Percentiles rank a stretch among this genome's conserved stretches.
These are phyloP conservation scores for Ustilago esculenta DNA, from an alignment of 1,284 basidiomycete species.

Conservation along the genomic window DNA sequence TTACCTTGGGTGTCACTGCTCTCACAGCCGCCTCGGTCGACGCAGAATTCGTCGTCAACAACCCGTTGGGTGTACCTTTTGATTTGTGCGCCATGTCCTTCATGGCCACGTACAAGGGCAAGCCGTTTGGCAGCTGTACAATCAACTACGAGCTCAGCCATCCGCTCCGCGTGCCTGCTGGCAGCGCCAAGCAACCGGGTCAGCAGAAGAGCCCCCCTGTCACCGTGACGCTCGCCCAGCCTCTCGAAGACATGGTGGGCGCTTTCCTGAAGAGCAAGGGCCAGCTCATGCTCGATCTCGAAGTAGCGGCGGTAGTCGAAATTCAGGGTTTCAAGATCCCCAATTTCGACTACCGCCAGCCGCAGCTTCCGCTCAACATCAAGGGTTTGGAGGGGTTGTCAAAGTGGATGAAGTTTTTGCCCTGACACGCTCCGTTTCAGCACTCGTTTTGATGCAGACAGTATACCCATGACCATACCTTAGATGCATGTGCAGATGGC, in stretches of 20 bases:
- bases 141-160: conserved; percentile 19
- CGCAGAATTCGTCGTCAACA: conserved; percentile 53
- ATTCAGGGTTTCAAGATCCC: conserved; percentile 54
- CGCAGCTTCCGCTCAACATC: conserved; percentile 47
- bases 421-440: no score
- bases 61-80: conserved; percentile 54
- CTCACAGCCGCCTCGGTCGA: conserved; percentile 50
- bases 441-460: no score
- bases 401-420: conserved; percentile 48
- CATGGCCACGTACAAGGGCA: conserved; percentile 47
- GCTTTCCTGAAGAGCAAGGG: conserved; percentile 56
- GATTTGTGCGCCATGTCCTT: conserved; percentile 50
- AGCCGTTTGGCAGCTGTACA: conserved; percentile 52
- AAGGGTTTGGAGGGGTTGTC: conserved; percentile 46
- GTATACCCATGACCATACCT: no score
- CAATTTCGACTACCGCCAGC: conserved; percentile 50
- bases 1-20: conserved; percentile 52
- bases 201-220: conserved; percentile 38
- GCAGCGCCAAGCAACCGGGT: conserved; percentile 28
- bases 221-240: conserved; percentile 43
- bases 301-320: conserved; percentile 47
- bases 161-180: conserved; percentile 44
- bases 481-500: neutral
- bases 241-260: conserved; percentile 49
- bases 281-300: conserved; percentile 50